Percentiles rank a stretch among this genome's conserved stretches.
Conservation (phyloP, 192 early-diverging fungal species). For the Umbelopsis sp. region DNA sequence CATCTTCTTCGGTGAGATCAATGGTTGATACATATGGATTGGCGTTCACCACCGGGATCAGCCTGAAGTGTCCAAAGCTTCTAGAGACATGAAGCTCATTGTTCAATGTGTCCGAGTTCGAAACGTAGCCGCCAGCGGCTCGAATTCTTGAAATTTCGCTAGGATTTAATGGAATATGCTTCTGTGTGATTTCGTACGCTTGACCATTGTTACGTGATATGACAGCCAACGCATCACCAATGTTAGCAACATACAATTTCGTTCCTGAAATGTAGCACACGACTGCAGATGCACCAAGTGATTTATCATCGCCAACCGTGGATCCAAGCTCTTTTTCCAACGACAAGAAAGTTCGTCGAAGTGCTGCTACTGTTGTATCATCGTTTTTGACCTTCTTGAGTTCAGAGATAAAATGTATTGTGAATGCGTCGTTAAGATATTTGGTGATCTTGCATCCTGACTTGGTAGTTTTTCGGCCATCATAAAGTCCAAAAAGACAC, state of each 20-base stretch:
- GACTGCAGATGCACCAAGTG: slow-evolving; percentile 73
- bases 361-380: slow-evolving; percentile 63
- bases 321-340: slow-evolving; percentile 79
- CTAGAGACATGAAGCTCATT: slow-evolving; percentile 75
- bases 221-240: slow-evolving; percentile 83
- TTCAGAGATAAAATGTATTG: slow-evolving; percentile 68
- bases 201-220: slow-evolving; percentile 68
- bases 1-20: slow-evolving; percentile 77
- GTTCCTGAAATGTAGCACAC: slow-evolving; percentile 79
- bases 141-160: slow-evolving; percentile 77
- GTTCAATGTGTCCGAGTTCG: slow-evolving; percentile 72
- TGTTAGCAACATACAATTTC: slow-evolving; percentile 82
- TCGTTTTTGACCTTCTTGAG: slow-evolving; percentile 66
- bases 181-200: slow-evolving; percentile 67
- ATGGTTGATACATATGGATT: slow-evolving; percentile 78
- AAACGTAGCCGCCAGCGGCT: slow-evolving; percentile 79
- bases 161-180: slow-evolving; percentile 70
- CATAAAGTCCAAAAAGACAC: slow-evolving; percentile 86
- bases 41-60: slow-evolving; percentile 81
- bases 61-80: slow-evolving; percentile 85
- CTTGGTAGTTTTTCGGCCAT: slow-evolving; percentile 63
- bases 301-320: slow-evolving; percentile 21
- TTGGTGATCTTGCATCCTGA: slow-evolving; percentile 56
- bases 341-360: slow-evolving; percentile 82
- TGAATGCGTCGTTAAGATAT: slow-evolving; percentile 74